These are phyloP conservation scores for Brassica balearica DNA, from an alignment of 441 rosid species.

Conservation along the genomic window DNA sequence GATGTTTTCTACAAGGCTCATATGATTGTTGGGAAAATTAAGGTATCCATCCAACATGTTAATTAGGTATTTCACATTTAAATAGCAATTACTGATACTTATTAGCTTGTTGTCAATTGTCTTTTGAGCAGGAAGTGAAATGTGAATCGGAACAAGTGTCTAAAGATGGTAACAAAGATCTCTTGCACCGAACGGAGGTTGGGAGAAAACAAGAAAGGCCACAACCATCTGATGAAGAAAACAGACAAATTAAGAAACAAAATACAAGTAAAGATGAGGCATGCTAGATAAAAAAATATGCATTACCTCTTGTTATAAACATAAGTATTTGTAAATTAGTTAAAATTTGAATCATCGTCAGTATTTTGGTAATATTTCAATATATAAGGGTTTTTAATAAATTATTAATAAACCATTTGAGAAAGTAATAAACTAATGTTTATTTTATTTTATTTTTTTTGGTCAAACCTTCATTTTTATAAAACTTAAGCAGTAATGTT, in stretches of 20 bases:
- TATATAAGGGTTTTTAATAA: background rate
- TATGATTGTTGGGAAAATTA: constrained; percentile 60
- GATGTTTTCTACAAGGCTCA: constrained; percentile 58
- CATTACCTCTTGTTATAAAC: background rate
- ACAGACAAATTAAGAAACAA: constrained; percentile 42
- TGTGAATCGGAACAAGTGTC: constrained; percentile 23
- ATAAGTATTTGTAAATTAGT: background rate
- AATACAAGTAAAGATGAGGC: constrained; percentile 32
- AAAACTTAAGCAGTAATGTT: no score
- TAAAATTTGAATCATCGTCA: background rate
- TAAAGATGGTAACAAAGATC: constrained; percentile 29
- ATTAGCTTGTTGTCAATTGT: background rate
- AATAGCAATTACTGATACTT: background rate
- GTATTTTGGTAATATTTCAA: no score
- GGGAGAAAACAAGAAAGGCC: constrained; percentile 40
- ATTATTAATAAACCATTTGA: background rate
- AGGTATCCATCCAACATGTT: constrained; percentile 22
- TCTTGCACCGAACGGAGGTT: constrained; percentile 30
- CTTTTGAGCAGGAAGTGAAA: constrained; percentile 23
- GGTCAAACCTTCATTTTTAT: no score
- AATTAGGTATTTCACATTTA: background rate
- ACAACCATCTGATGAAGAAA: constrained; percentile 33
- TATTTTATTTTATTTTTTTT: background rate
- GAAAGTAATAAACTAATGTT: background rate
- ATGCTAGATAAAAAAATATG: constrained; percentile 7